A percentile compares a stretch with the other conserved stretches of the same genome.
phyloP scores from a whole-genome alignment of 805 yeast genomes.

The Spathaspora boniae region DNA sequence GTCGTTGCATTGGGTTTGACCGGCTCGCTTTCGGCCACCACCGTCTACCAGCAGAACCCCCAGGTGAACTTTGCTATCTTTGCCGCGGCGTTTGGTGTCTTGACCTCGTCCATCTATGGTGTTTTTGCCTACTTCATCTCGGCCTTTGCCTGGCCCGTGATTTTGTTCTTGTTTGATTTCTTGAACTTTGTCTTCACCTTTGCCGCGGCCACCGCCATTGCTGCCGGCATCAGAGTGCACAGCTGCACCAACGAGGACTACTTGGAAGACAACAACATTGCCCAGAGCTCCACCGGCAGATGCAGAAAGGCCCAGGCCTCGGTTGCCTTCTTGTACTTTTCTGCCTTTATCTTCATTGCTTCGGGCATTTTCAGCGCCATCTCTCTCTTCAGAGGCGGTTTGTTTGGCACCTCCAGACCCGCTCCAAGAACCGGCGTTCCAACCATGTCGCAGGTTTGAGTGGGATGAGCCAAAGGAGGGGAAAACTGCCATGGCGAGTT shows the following conservation, averaged over 20 bases:
- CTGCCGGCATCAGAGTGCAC: conserved; percentile 84
- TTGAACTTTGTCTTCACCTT: conserved; percentile 88
- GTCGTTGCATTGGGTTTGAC: conserved; percentile 81
- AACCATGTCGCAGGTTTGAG: conserved; percentile 82
- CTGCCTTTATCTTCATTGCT: conserved; percentile 71
- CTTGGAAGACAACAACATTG: conserved; percentile 60
- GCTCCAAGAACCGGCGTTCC: conserved; percentile 78
- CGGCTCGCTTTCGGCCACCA: conserved; percentile 78
- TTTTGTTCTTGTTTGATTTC: conserved; percentile 74
- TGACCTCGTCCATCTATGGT: conserved; percentile 80
- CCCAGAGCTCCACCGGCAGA: conserved; percentile 76
- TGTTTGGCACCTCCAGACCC: conserved; percentile 37
- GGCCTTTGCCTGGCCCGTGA: conserved; percentile 82
- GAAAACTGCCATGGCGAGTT: no score
- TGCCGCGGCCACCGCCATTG: conserved; percentile 92
- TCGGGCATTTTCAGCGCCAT: conserved; percentile 59
- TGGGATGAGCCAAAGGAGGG: no score
- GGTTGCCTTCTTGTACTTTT: conserved; percentile 78
- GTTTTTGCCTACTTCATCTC: conserved; percentile 70
- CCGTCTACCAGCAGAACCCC: conserved; percentile 49
- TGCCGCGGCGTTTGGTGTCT: conserved; percentile 80
- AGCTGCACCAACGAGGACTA: conserved; percentile 72
- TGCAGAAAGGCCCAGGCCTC: conserved; percentile 94
- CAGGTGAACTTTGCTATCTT: conserved; percentile 89
- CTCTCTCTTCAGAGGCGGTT: conserved; percentile 52